These are phyloP conservation scores for Fraxinus quadrangulata DNA, from an alignment of 257 asterid genomes.

Conservation along the genomic window DNA sequence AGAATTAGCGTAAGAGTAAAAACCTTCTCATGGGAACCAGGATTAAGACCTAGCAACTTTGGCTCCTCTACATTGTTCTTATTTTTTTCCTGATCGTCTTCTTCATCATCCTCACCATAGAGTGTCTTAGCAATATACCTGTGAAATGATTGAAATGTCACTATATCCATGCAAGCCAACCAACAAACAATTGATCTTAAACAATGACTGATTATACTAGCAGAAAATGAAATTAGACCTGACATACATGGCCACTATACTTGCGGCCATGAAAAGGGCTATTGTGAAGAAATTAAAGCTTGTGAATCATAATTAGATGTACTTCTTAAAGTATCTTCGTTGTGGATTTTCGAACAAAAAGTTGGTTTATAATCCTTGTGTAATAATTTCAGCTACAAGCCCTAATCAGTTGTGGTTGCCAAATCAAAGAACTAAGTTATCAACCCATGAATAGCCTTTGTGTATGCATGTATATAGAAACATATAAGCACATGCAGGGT, in stretches of 20 bases:
- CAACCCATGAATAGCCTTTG: neutral
- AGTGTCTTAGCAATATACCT: slow-evolving; percentile 85
- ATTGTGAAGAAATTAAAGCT: neutral
- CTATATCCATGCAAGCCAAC: neutral
- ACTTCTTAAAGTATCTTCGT: neutral
- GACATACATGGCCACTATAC: neutral
- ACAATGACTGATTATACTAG: neutral
- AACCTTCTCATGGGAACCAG: slow-evolving; percentile 80
- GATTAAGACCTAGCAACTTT: slow-evolving; percentile 71
- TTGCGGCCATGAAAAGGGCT: neutral
- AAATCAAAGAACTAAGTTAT: neutral
- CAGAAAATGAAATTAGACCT: neutral
- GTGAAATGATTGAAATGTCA: slow-evolving; percentile 27
- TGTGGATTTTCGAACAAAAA: neutral
- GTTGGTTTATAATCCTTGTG: neutral
- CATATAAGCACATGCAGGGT: slow-evolving; percentile 2
- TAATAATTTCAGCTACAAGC: neutral
- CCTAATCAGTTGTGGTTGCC: neutral
- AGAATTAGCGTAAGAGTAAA: neutral
- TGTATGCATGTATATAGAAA: neutral
- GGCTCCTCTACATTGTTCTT: slow-evolving; percentile 57
- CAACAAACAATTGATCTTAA: neutral
- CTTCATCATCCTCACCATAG: slow-evolving; percentile 75
- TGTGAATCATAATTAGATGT: neutral
- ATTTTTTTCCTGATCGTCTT: slow-evolving; percentile 33